These are phyloP conservation scores for Cryptosporidium ryanae DNA, from an alignment of 169 alveolate species.

Conservation along the genomic window DNA sequence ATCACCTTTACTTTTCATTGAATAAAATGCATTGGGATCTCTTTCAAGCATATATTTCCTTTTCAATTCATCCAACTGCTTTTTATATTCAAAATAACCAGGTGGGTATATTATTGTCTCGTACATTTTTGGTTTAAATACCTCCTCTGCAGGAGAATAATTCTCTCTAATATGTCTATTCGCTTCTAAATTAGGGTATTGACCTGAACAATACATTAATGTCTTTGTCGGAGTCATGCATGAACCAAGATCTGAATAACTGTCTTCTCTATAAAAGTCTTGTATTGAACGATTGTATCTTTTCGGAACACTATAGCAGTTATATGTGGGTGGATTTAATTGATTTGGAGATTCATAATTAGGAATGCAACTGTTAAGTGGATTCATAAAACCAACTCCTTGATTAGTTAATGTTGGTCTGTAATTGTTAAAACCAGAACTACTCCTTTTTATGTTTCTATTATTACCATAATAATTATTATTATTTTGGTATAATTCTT, in stretches of 20 bases:
- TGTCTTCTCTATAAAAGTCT: slow-evolving; percentile 19
- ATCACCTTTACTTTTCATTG: slow-evolving; percentile 47
- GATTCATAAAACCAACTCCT: slow-evolving; percentile 4
- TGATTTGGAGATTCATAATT: neutral
- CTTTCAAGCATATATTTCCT: slow-evolving; percentile 32
- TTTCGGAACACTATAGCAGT: slow-evolving; percentile 54
- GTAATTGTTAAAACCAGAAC: slow-evolving; percentile 6
- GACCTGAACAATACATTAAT: slow-evolving; percentile 61
- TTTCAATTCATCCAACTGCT: slow-evolving; percentile 54
- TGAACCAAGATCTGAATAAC: slow-evolving; percentile 12
- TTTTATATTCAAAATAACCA: slow-evolving; percentile 65
- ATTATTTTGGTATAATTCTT: slow-evolving; percentile 16
- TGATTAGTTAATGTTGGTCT: slow-evolving; percentile 46
- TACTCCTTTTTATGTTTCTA: neutral
- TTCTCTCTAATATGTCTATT: slow-evolving; percentile 35
- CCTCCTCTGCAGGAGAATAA: slow-evolving; percentile 50
- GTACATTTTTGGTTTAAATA: slow-evolving; percentile 64
- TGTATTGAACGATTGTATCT: slow-evolving; percentile 43
- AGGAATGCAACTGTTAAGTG: slow-evolving; percentile 43
- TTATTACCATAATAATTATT: neutral
- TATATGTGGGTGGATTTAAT: slow-evolving; percentile 2
- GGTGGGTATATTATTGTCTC: slow-evolving; percentile 71
- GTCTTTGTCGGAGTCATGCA: slow-evolving; percentile 58
- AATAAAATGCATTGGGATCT: slow-evolving; percentile 51
- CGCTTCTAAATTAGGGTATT: slow-evolving; percentile 11